These are phyloP conservation scores for Blepharisma stoltei DNA, from an alignment of 73 alveolate genomes.

Conservation along the genomic window DNA sequence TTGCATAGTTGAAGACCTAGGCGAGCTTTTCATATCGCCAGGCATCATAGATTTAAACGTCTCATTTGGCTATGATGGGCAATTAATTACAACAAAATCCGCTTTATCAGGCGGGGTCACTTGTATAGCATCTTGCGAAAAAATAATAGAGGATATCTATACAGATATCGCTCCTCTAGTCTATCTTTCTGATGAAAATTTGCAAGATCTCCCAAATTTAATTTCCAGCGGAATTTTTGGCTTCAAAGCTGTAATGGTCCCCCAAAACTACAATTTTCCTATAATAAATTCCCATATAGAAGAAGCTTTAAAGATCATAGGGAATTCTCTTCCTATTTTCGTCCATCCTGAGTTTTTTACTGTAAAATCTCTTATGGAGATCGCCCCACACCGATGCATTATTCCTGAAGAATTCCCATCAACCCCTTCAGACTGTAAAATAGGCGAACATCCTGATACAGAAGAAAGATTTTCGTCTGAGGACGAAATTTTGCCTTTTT, in stretches of 20 bases:
- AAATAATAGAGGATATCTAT: not conserved
- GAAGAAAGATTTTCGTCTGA: no score
- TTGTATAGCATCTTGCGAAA: not conserved
- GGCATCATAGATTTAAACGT: constrained; percentile 15
- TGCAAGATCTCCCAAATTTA: not conserved
- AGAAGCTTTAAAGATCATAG: not conserved
- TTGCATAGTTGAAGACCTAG: constrained; percentile 2
- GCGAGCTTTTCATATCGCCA: not conserved
- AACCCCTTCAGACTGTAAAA: no score
- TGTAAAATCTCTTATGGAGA: not conserved
- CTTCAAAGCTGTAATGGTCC: not conserved
- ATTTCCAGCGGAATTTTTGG: not conserved
- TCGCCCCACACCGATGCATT: not conserved
- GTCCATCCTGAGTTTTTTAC: constrained; percentile 21
- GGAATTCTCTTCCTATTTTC: not conserved
- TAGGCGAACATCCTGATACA: no score
- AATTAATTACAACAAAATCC: not conserved
- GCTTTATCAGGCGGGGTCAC: constrained; percentile 5
- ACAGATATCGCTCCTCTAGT: not conserved
- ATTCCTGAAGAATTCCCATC: not conserved
- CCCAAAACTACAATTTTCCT: not conserved
- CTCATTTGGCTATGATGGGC: not conserved
- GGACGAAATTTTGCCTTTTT: no score
- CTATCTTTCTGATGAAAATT: not conserved
- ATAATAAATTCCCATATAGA: not conserved